These are phyloP conservation scores for Fusarium sambucinum DNA, from an alignment of 2,329 filamentous ascomycete species.

Conservation along the genomic window DNA sequence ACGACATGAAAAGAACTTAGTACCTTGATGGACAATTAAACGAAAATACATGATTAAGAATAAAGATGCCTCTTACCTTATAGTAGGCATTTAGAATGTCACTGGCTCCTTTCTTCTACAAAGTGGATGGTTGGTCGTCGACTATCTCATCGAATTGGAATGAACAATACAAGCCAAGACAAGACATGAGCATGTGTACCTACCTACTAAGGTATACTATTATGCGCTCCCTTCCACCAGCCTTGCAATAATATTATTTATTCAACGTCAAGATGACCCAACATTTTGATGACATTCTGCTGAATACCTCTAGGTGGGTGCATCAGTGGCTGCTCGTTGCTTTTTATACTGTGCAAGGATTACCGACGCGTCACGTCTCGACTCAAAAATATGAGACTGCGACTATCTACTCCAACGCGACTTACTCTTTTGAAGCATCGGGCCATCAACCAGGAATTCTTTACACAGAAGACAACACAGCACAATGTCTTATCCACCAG, in stretches of 20 bases:
- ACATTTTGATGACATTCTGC: no score
- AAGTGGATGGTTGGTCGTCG: neutral
- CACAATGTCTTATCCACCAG: neutral
- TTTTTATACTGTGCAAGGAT: neutral
- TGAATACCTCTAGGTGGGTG: no score
- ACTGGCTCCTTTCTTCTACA: neutral
- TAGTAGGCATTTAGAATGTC: neutral
- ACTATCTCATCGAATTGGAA: neutral
- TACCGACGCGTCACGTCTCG: neutral
- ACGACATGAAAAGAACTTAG: neutral
- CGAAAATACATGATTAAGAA: neutral
- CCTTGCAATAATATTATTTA: neutral
- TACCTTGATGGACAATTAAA: conserved; percentile 19
- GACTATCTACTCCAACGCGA: neutral
- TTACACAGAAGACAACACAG: neutral
- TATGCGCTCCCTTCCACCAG: neutral
- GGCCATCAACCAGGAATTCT: neutral
- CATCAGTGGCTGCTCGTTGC: neutral
- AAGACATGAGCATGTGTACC: no score
- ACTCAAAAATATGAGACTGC: neutral
- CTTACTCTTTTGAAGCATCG: neutral
- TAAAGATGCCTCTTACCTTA: no score
- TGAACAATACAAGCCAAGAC: neutral
- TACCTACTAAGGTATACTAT: no score
- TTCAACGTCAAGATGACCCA: neutral